Evolutionary conservation across 78 protist genomes (phyloP), one percentile per base, ranked within the genome.

Genomic region (Dictyostelium intermedium): DNA sequence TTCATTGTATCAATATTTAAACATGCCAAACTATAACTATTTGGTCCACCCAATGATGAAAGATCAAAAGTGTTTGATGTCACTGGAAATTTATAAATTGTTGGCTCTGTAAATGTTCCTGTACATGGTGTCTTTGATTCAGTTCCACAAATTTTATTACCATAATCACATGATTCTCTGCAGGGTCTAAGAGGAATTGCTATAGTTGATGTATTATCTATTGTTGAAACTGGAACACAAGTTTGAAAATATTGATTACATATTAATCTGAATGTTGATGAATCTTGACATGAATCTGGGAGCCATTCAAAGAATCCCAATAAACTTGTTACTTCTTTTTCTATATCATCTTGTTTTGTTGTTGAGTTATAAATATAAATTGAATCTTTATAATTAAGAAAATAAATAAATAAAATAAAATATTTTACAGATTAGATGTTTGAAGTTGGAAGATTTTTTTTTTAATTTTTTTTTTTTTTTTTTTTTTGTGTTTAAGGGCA

Each of bases 171-270:
- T 30, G 82, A 27, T 14, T 47, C 43, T 35, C 45, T 73, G 41
- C 94, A 89, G 0, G 63, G 73, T 80, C 77, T 56, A 13, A 63
- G 23, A 11, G 39, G 23, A 9, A 41, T 37, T 27, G 35, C 50
- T 6, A 23, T 32, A 7, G 27, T 79, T 18, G 14, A 9, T 18
- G 37, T 53, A n/a, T 20, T 56, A 60, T 80, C 63, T 66, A 35
- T 66, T 27, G 8, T 66, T 27, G 32, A 27, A 27, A 30, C 20
- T 66, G 74, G 37, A 4, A 63, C 73, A 69, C 94, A 89, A 45
- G 84, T 50, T 69, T 61, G 79, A 50, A 89, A 89, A 47, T 63
- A 63, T 78, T 61, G 84, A 61, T 87, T 87, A 78, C 93, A 87
- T 6, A 69, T 23, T 18, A 87, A 76, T 56, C 10, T 73, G 27